These are phyloP conservation scores for Leccinellum luteum DNA, from an alignment of 768 basidiomycete genomes.

Conservation along the genomic window DNA sequence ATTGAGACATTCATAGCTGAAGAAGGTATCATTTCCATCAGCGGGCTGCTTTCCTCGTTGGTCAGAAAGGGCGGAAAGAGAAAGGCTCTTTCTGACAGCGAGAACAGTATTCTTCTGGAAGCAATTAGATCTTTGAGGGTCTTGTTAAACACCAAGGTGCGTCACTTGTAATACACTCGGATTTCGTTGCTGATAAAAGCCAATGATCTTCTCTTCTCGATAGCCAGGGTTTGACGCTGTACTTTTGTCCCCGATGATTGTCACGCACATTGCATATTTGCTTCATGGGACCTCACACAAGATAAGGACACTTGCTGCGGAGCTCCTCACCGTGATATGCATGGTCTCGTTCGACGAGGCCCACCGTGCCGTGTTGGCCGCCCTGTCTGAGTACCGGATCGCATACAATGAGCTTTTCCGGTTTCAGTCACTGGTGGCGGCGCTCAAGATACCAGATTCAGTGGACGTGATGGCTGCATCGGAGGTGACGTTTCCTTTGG, in stretches of 20 bases:
- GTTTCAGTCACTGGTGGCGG: constrained; percentile 53
- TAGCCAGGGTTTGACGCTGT: no score
- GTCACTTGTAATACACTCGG: no score
- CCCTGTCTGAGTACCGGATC: constrained; percentile 77
- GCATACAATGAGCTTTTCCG: constrained; percentile 71
- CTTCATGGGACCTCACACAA: no score
- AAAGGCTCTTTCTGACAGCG: constrained; percentile 54
- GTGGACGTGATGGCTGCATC: constrained; percentile 31
- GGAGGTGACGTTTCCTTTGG: constrained; percentile 38
- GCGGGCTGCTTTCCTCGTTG: constrained; percentile 53
- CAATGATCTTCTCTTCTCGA: no score
- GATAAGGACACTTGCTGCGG: constrained; percentile 65
- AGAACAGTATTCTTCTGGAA: constrained; percentile 68
- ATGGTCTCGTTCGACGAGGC: constrained; percentile 69
- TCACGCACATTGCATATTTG: no score
- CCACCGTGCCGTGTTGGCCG: constrained; percentile 69
- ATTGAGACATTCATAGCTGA: constrained; percentile 67
- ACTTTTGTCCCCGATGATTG: no score
- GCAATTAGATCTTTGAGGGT: constrained; percentile 77
- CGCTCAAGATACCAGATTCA: constrained; percentile 40
- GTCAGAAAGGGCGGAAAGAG: constrained; percentile 66
- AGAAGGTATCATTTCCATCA: constrained; percentile 65
- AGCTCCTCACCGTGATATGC: constrained; percentile 83
- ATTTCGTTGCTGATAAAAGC: no score
- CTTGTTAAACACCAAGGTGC: not conserved